Evolutionary conservation across 345 rosid species (phyloP).

Genomic region (Hibiscus trionum): DNA sequence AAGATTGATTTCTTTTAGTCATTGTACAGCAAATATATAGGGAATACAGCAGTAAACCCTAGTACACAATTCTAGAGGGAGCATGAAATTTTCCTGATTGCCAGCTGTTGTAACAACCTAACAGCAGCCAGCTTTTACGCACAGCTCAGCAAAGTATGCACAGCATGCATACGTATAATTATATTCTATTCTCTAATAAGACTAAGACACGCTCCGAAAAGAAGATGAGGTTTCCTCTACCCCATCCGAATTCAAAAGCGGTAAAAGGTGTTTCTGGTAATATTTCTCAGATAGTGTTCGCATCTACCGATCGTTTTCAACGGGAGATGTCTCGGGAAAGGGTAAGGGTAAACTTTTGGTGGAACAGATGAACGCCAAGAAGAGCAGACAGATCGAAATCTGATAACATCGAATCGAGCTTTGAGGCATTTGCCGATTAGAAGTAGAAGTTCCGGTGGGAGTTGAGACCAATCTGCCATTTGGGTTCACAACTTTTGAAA

Average conservation of each 20-base stretch:
- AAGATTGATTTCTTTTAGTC: too few relatives aligned
- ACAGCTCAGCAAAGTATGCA: too few relatives aligned
- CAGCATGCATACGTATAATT: too few relatives aligned
- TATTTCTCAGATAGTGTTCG: neutral
- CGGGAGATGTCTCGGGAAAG: neutral
- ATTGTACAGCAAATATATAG: too few relatives aligned
- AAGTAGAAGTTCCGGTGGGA: conserved; percentile 19
- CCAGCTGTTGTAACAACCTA: too few relatives aligned
- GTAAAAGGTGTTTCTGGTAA: conserved; percentile 11
- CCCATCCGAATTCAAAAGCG: conserved; percentile 30
- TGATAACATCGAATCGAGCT: conserved; percentile 14
- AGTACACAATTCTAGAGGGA: too few relatives aligned
- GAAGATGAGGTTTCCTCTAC: conserved; percentile 50
- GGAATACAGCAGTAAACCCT: too few relatives aligned
- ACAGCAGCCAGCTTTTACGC: too few relatives aligned
- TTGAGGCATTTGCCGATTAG: conserved; percentile 8
- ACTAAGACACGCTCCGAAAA: conserved; percentile 42
- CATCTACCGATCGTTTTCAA: neutral
- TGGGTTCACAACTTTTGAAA: neutral
- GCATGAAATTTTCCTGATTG: too few relatives aligned
- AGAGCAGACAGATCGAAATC: conserved; percentile 25
- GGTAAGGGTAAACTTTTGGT: conserved; percentile 1
- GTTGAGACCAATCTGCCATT: conserved; percentile 23
- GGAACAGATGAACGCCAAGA: conserved; percentile 20
- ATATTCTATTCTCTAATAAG: too few relatives aligned